These are phyloP conservation scores for Blastobotrys parvus DNA, from an alignment of 805 yeast genomes.

Conservation along the genomic window DNA sequence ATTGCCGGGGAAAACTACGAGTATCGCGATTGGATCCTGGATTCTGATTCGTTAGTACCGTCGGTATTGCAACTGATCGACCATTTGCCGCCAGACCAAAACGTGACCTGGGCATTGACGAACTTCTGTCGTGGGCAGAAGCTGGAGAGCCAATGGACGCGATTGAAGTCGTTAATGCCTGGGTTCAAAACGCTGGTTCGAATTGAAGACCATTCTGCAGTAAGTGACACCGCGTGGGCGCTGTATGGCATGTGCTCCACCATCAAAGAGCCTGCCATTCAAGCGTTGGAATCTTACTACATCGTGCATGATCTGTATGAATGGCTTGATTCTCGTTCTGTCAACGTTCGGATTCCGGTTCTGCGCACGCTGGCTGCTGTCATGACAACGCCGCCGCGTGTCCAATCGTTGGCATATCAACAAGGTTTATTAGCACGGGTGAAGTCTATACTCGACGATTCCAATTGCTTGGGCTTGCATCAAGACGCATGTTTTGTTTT, in stretches of 20 bases:
- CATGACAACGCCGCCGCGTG: too few relatives aligned
- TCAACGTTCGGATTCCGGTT: conserved; percentile 89
- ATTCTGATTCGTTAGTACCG: too few relatives aligned
- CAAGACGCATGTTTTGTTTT: conserved; percentile 98
- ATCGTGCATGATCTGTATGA: conserved; percentile 90
- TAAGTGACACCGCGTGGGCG: conserved; percentile 88
- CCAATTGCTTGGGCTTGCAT: conserved; percentile 76
- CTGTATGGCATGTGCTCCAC: conserved; percentile 96
- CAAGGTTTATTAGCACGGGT: conserved; percentile 84
- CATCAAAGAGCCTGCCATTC: conserved; percentile 85
- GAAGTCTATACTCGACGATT: conserved; percentile 81
- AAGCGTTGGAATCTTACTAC: conserved; percentile 90
- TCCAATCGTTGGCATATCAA: conserved; percentile 89
- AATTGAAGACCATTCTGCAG: conserved; percentile 86
- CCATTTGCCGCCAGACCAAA: conserved; percentile 65
- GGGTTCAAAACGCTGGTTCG: conserved; percentile 78
- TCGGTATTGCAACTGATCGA: conserved; percentile 88
- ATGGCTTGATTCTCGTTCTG: conserved; percentile 70
- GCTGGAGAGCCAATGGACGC: conserved; percentile 90
- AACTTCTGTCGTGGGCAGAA: conserved; percentile 91
- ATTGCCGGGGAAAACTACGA: conserved; percentile 92
- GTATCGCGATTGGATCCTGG: conserved; percentile 79
- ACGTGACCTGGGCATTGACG: conserved; percentile 94
- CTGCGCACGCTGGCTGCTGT: conserved; percentile 93
- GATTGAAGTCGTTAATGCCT: conserved; percentile 79